Base-by-base conservation (phyloP, 345 rosid species). In the Eucalyptus sideroxylon region DNA sequence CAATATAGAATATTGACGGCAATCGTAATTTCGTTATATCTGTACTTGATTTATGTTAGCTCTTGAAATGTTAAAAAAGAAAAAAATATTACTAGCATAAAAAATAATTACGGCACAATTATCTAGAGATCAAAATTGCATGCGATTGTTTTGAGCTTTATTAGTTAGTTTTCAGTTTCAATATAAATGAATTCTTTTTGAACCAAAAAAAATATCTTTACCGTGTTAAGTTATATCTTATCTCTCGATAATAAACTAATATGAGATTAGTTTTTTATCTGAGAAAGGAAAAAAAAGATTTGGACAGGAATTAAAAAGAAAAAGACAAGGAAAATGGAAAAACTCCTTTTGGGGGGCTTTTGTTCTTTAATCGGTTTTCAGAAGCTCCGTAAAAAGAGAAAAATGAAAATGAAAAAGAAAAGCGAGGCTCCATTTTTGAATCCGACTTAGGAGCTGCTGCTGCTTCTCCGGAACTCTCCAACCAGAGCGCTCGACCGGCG, bases 101-200 rank as follows among this genome's bases (percentile, higher is more conserved):
- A 10, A 11, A 67, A 67, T 31, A n/a, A 67, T 67, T 31, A 6
- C 81, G 6, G 0, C 2, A 7, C n/a, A 34, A 34, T 69, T 34
- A 17, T 17, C 11, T 34, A 69, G 23, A 21, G 37, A 34, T 31
- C 12, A 5, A 34, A 34, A 34, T 69, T 69, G 12, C 4, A 17
- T 11, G 3, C 2, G 0, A n/a, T n/a, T n/a, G 1, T 15, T 7
- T 3, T 30, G 1, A 11, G 8, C 16, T 27, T 6, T 27, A 30
- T 12, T 1, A 11, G 3, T 1, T 5, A 56, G 3, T 56, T 56
- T 56, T 56, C 30, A 10, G 3, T 24, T 56, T 56, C 5, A 6
- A 56, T 23, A 56, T 56, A 56, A 62, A 62, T 27, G 15, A 62
- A 62, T 13, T 30, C 8, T 30, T 62, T 62, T 60, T 12, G 1